A percentile compares a stretch with the other conserved stretches of the same genome.
Conservation (phyloP, 2,329 filamentous ascomycete species). For the Arthroderma sp. region DNA sequence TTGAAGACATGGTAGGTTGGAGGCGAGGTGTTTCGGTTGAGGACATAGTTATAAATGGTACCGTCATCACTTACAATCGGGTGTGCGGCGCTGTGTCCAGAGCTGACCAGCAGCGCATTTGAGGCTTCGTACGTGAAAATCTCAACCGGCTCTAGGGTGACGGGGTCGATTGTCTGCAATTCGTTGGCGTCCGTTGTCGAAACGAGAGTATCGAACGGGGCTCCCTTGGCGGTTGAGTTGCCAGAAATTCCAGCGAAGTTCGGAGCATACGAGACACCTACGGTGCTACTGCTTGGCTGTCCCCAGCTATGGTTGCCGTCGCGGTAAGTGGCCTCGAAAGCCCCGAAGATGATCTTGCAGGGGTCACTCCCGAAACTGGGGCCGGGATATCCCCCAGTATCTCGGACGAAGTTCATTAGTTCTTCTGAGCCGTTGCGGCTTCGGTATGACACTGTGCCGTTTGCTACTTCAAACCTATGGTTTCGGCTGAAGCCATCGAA, state of each 20-base stretch:
- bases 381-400: neutral
- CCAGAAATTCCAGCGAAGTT: neutral
- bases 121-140: neutral
- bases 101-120: neutral
- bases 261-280: neutral
- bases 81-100: neutral
- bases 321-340: neutral
- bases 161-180: neutral
- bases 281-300: neutral
- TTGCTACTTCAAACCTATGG: neutral
- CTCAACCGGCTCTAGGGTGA: neutral
- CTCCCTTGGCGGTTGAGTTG: neutral
- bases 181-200: neutral
- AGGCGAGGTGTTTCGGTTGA: neutral
- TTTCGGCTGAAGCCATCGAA: neutral
- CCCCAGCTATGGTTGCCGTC: neutral
- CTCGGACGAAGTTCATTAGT: neutral
- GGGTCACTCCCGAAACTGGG: neutral
- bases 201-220: neutral
- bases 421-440: neutral
- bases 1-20: neutral
- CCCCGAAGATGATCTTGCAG: neutral
- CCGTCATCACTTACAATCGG: neutral
- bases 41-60: neutral
- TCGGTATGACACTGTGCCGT: neutral